Base-by-base conservation (phyloP, 352 stramenopile species). In the Phytophthora macrochlamydospora region DNA sequence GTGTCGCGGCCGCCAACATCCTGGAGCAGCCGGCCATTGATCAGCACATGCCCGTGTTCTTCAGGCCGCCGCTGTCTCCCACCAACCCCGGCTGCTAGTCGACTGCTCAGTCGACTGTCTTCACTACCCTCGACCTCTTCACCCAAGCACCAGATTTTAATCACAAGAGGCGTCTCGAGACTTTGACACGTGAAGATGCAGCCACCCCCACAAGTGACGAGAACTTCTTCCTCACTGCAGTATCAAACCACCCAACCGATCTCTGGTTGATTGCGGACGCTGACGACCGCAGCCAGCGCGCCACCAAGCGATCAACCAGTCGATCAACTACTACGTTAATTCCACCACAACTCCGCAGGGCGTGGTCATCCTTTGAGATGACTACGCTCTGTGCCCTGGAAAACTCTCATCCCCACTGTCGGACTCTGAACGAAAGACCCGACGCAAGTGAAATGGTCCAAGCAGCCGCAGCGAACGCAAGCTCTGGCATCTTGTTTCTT, bases 41-140 rank as follows among this genome's bases (percentile, higher is more conserved):
- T 51, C 83, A 89, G 58, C 73, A 73, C 52, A 91, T 92, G 68
- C 84, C 84, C 37, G 84, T 92, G 58, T 92, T 92, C 69, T 90
- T 92, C 62, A 73, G 64, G 57, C 73, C 77, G 40, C 54, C 65
- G 8, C 60, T 77, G 32, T 70, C 74, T 5, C 51, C 68, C 13
- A 46, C 51, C 31, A 59, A 44, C n/a, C 67, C 61, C 24, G 56
- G 62, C 49, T 68, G 37, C 57, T 75, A 75, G 67, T 65, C 67
- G 56, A 68, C 40, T 24, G 54, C 57, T 11, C 46, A 62, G 62
- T 62, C 55, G 53, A 69, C 44, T 29, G 59, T 69, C 59, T 65
- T 61, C 49, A 53, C 28, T 40, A 40, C 38, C 24, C 29, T 61
- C 29, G 37, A 35, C 61, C 63, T 64, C 42, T 69, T 64, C 55